These are phyloP conservation scores for Ophiostoma populinum DNA, from an alignment of 2,329 filamentous ascomycete species.

Conservation along the genomic window DNA sequence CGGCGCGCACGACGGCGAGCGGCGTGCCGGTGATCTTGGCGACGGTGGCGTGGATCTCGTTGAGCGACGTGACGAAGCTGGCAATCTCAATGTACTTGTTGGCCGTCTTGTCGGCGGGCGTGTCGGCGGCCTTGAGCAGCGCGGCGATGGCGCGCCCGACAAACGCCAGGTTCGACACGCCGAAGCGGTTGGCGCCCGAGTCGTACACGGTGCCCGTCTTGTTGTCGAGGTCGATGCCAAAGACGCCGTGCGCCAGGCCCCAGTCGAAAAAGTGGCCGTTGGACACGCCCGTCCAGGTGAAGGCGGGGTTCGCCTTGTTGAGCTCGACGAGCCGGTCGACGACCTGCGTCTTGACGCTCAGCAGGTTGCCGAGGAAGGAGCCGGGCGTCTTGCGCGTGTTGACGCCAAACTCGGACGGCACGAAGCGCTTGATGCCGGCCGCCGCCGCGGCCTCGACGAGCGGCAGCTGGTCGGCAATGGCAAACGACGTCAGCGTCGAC, in stretches of 20 bases:
- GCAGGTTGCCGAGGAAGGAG: slow-evolving; percentile 8
- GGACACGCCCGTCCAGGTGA: slow-evolving; percentile 16
- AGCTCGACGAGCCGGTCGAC: slow-evolving; percentile 8
- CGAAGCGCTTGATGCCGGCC: slow-evolving; percentile 13
- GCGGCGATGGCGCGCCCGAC: slow-evolving; percentile 15
- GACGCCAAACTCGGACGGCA: slow-evolving; percentile 16
- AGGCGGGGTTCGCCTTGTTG: slow-evolving; percentile 4
- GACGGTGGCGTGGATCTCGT: slow-evolving; percentile 33
- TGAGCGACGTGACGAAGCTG: slow-evolving; percentile 39
- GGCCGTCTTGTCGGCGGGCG: slow-evolving; percentile 15
- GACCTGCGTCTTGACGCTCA: slow-evolving; percentile 28
- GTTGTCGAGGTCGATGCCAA: slow-evolving; percentile 27
- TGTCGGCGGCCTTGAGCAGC: slow-evolving; percentile 13
- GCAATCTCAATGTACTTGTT: slow-evolving; percentile 36
- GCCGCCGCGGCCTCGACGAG: slow-evolving; percentile 13
- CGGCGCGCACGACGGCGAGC: slow-evolving; percentile 27
- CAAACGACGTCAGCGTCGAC: slow-evolving; percentile 27
- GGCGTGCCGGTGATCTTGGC: slow-evolving; percentile 33
- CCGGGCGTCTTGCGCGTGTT: slow-evolving; percentile 11
- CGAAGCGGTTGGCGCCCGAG: slow-evolving; percentile 14
- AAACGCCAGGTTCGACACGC: slow-evolving; percentile 13
- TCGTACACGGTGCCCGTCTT: slow-evolving; percentile 23
- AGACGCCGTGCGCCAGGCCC: slow-evolving; percentile 29
- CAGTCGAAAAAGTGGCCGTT: slow-evolving; percentile 19
- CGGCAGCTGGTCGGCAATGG: slow-evolving; percentile 16